Base-by-base conservation (phyloP, 2,329 filamentous ascomycete species). In the Septoria linicola region DNA sequence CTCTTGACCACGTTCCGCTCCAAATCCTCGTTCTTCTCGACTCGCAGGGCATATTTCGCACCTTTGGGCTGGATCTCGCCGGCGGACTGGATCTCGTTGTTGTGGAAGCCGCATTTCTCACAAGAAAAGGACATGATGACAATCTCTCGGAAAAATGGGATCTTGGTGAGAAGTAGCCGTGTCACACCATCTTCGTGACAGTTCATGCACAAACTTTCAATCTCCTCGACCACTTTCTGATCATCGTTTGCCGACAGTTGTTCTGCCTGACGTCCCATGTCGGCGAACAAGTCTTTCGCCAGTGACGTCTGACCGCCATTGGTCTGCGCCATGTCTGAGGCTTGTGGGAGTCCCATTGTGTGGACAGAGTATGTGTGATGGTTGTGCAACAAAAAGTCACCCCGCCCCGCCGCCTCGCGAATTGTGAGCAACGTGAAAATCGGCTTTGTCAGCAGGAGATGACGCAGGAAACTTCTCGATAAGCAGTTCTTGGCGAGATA, bases 91-190 rank as follows among this genome's bases (percentile, higher is more conserved):
- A 99, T 87, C 64, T 96, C 92, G 70, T 91, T 91, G 76, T 97
- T 96, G 60, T 87, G 83, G 73, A 92, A 86, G 67, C 84, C 77
- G 75, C 93, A 99, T 72, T 96, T 83, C 4, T 89, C 84, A 77
- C 93, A 99, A 60, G 82, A 81, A 72, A 99, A 99, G 57, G 92
- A 97, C 85, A 96, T 96, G 71, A 99, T 82, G 65, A 99, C 89
- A 58, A 99, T 85, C 71, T 99, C 92, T 74, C 90, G 89, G 78
- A 99, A 99, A 79, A 89, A 97, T 13, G 93, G 93, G 49, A 99
- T 96, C 59, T 84, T 83, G 13, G 95, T 95, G 48, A 99, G 83
- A 36, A 99, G 83, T 17, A 99, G 81, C 53, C 86, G 82, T 11
- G 93, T 99, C 1, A 77, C 81, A 64, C 93, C 93, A 59, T 79